Conservation (phyloP, 805 yeast genomes). For the Hanseniaspora singularis region DNA sequence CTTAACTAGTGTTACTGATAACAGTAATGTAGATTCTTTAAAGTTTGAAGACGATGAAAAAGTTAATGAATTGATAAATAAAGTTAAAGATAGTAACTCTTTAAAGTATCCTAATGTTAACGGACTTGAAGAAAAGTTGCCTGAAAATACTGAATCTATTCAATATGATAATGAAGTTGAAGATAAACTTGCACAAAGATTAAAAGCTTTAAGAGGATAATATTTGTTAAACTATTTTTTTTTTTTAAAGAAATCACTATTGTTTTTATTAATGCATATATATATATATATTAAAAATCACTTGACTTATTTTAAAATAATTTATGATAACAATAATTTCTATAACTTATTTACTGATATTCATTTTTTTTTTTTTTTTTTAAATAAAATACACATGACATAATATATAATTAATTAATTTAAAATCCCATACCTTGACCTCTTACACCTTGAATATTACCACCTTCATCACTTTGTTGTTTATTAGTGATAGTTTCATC, state of each 20-base stretch:
- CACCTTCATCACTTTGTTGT: slow-evolving; percentile 34
- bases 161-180: slow-evolving; percentile 58
- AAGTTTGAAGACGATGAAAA: slow-evolving; percentile 14
- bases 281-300: no score
- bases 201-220: slow-evolving; percentile 63
- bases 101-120: slow-evolving; percentile 50
- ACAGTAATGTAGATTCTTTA: slow-evolving; percentile 11
- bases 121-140: slow-evolving; percentile 91
- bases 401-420: slow-evolving; percentile 16
- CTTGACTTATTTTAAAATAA: no score
- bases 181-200: slow-evolving; percentile 73
- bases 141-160: slow-evolving; percentile 44
- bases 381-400: slow-evolving; percentile 9
- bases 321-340: no score
- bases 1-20: slow-evolving; percentile 11
- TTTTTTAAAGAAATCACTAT: no score
- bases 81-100: slow-evolving; percentile 12
- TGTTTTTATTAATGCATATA: no score
- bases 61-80: slow-evolving; percentile 14
- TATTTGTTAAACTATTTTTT: no score
- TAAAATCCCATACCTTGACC: slow-evolving; percentile 59
- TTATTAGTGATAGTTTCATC: slow-evolving; percentile 84
- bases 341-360: no score
- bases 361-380: no score
- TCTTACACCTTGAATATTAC: slow-evolving; percentile 36